Conservation (phyloP, 2,329 filamentous ascomycete species). For the Colletotrichum gloeosporioides region DNA sequence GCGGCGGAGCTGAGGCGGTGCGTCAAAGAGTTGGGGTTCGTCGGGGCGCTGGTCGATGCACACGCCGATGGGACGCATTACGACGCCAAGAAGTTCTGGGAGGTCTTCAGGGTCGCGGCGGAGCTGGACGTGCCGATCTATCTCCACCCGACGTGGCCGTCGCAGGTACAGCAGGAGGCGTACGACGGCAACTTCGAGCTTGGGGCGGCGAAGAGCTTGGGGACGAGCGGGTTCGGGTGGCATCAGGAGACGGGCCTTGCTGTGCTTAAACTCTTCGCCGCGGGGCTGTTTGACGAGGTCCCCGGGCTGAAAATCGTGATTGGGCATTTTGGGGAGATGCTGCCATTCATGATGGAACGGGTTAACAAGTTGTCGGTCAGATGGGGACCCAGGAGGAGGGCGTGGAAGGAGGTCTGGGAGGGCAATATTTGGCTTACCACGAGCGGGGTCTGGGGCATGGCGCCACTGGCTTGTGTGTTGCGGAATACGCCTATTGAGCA, state of each 20-base stretch:
- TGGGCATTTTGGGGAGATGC: slow-evolving; percentile 31
- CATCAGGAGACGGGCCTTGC: slow-evolving; percentile 52
- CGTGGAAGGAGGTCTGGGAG: slow-evolving; percentile 56
- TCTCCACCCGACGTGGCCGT: slow-evolving; percentile 57
- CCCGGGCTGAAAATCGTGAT: not conserved
- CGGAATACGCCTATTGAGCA: slow-evolving; percentile 51
- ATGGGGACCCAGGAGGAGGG: slow-evolving; percentile 35
- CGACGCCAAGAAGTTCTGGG: slow-evolving; percentile 68
- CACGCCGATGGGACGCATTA: slow-evolving; percentile 64
- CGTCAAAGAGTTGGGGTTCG: slow-evolving; percentile 63
- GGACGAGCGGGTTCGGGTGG: slow-evolving; percentile 52
- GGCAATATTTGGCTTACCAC: slow-evolving; percentile 64
- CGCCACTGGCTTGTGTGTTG: slow-evolving; percentile 49
- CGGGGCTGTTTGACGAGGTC: not conserved
- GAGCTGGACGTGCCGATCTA: slow-evolving; percentile 70
- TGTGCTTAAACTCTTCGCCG: slow-evolving; percentile 5
- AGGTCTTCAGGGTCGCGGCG: slow-evolving; percentile 58
- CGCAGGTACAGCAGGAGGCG: slow-evolving; percentile 28
- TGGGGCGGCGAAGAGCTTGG: slow-evolving; percentile 35
- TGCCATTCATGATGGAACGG: slow-evolving; percentile 61
- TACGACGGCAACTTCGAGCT: slow-evolving; percentile 33
- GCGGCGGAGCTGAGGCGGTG: slow-evolving; percentile 56
- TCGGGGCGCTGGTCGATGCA: slow-evolving; percentile 65
- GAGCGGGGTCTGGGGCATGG: slow-evolving; percentile 56
- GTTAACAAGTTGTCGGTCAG: slow-evolving; percentile 33